Evolutionary conservation across 2,329 filamentous ascomycete species (phyloP), one percentile per base, ranked within the genome.

Genomic region (Colletotrichum australisinense): DNA sequence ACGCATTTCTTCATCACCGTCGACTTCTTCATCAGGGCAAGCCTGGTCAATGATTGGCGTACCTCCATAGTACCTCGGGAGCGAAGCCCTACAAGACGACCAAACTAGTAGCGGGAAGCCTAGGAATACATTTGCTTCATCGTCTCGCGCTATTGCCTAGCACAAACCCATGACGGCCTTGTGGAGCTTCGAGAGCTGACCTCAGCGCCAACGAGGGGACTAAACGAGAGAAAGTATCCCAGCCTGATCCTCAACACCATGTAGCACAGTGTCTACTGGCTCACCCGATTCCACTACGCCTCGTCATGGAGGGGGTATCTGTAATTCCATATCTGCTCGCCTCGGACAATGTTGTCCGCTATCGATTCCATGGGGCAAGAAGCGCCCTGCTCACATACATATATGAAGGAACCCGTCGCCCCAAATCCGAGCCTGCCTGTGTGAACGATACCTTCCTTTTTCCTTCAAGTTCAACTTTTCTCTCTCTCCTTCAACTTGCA

Each of bases 121-220:
- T 60, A 60, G 52, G 55, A 28, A 53, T 1, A 38, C 53, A 38
- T 55, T 64, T 46, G 59, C 53, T 69, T 69, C 66, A 56, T 60
- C 46, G 60, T 64, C 66, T 64, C 35, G 70, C 24, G 42, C 16
- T 28, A 58, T 52, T 59, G 57, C 49, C 59, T 67, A 30, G 26
- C 22, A 69, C 32, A 14, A 14, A 52, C 60, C 70, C 66, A 73
- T 69, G 67, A 64, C 60, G 49, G 35, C 38, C 46, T 49, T 55
- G 70, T 73, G 70, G 70, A 64, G 42, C 67, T 56, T 57, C 30
- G 8, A 42, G 42, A 65, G 53, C 71, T 73, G 67, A 63, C 71
- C 67, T 73, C 71, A 65, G 67, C 71, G 60, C 59, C 70, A 70
- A 59, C 46, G 12, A 46, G 49, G 38, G 35, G 8, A 16, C 64